A percentile compares a stretch with the other conserved stretches of the same genome.
These are phyloP conservation scores for Patellaria atrata DNA, from an alignment of 495 filamentous ascomycete genomes.

Conservation along the genomic window DNA sequence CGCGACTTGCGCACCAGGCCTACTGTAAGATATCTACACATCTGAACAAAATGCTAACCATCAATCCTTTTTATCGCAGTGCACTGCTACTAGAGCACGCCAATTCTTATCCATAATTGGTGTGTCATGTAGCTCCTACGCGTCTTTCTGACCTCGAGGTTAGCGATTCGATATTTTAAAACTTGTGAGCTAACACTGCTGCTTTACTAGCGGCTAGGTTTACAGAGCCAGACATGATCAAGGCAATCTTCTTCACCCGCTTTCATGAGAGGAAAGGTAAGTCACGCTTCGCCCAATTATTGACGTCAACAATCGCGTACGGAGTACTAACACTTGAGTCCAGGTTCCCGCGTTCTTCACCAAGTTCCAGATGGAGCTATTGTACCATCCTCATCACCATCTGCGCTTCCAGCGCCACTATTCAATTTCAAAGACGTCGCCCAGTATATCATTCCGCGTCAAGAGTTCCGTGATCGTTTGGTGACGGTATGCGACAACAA, in stretches of 20 bases:
- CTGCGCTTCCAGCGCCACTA: conserved; percentile 44
- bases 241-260: conserved; percentile 87
- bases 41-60: too few relatives aligned
- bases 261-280: conserved; percentile 84
- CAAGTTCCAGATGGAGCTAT: conserved; percentile 65
- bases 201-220: too few relatives aligned
- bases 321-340: conserved; percentile 12
- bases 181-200: too few relatives aligned
- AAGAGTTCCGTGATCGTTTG: conserved; percentile 78
- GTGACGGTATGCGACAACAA: conserved; percentile 64
- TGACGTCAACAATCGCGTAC: not conserved
- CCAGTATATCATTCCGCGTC: conserved; percentile 82
- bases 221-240: conserved; percentile 48
- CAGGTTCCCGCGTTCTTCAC: conserved; percentile 69
- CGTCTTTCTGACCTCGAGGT: too few relatives aligned
- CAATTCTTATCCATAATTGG: too few relatives aligned
- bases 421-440: conserved; percentile 72
- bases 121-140: too few relatives aligned
- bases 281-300: conserved; percentile 4
- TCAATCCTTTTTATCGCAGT: too few relatives aligned
- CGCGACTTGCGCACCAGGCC: too few relatives aligned
- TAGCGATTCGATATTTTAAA: too few relatives aligned
- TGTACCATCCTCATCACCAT: conserved; percentile 36
- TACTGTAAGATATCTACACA: too few relatives aligned
- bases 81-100: too few relatives aligned